phyloP scores from a whole-genome alignment of 176 grass and related monocot genomes.

The Hyparrhenia diplandra region DNA sequence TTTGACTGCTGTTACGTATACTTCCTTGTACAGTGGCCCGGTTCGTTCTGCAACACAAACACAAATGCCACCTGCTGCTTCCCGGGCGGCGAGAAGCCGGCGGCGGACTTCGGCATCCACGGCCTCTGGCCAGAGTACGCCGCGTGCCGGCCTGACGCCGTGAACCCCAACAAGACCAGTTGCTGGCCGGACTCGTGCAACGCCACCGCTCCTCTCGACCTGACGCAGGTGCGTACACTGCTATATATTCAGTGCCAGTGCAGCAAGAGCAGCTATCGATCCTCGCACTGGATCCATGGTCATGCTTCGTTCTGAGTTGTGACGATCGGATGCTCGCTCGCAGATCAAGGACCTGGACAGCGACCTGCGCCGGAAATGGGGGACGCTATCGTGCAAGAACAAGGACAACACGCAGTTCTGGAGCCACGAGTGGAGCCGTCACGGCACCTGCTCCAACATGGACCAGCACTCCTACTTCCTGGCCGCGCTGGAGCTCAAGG shows the following conservation, averaged over 20 bases:
- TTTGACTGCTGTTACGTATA: no score
- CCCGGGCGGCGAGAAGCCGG: conserved; percentile 14
- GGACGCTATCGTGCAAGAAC: conserved; percentile 39
- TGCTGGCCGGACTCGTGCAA: conserved; percentile 20
- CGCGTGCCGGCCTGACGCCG: background rate
- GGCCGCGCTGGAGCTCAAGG: background rate
- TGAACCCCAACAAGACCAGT: background rate
- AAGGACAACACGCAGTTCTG: conserved; percentile 25
- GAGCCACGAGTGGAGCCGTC: conserved; percentile 12
- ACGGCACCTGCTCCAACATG: conserved; percentile 42
- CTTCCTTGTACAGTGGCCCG: no score
- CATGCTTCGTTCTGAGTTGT: no score
- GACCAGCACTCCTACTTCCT: conserved; percentile 41
- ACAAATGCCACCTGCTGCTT: background rate
- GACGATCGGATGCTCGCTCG: no score
- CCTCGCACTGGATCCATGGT: no score
- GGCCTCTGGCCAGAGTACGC: conserved; percentile 55
- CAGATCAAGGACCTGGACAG: conserved; percentile 40
- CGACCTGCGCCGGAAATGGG: conserved; percentile 34
- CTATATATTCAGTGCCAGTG: no score
- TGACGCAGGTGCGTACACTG: no score
- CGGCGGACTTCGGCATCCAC: conserved; percentile 44
- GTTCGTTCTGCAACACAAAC: no score
- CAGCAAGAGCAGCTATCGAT: no score
- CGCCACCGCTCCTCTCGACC: background rate